These are phyloP conservation scores for Pulveroboletus sp. DNA, from an alignment of 768 basidiomycete genomes.

Conservation along the genomic window DNA sequence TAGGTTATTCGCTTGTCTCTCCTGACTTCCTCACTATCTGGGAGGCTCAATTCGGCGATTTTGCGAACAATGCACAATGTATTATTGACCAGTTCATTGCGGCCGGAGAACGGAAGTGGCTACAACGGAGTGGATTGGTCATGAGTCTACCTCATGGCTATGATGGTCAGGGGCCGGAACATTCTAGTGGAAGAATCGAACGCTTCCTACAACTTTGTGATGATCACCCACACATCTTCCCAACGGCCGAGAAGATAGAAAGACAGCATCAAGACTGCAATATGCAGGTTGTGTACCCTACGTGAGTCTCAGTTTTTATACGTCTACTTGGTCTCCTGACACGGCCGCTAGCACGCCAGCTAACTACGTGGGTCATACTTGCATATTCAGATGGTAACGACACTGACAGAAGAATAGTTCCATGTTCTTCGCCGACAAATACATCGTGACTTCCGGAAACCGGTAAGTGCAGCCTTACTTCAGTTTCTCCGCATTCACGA, in stretches of 20 bases:
- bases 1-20: slow-evolving; percentile 97
- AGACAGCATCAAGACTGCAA: slow-evolving; percentile 99
- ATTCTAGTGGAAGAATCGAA: slow-evolving; percentile 93
- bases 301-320: slow-evolving; percentile 47
- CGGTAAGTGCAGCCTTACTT: slow-evolving; percentile 46
- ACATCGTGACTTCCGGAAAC: slow-evolving; percentile 98
- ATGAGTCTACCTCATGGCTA: slow-evolving; percentile 92
- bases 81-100: slow-evolving; percentile 99
- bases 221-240: slow-evolving; percentile 92
- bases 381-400: neutral
- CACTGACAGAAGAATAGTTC: slow-evolving; percentile 51
- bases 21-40: slow-evolving; percentile 91
- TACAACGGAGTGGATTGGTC: slow-evolving; percentile 89
- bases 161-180: slow-evolving; percentile 98
- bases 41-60: slow-evolving; percentile 99
- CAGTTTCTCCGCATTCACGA: neutral
- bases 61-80: slow-evolving; percentile 95
- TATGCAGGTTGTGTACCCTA: slow-evolving; percentile 98
- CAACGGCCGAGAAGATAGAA: slow-evolving; percentile 84
- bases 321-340: slow-evolving; percentile 4
- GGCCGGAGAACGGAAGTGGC: slow-evolving; percentile 96
- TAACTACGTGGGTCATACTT: slow-evolving; percentile 62
- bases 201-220: slow-evolving; percentile 97
- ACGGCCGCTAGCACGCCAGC: slow-evolving; percentile 72
- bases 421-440: slow-evolving; percentile 96